Base-by-base conservation (phyloP, 2,329 filamentous ascomycete genomes). In the Penicillium verrucosum region DNA sequence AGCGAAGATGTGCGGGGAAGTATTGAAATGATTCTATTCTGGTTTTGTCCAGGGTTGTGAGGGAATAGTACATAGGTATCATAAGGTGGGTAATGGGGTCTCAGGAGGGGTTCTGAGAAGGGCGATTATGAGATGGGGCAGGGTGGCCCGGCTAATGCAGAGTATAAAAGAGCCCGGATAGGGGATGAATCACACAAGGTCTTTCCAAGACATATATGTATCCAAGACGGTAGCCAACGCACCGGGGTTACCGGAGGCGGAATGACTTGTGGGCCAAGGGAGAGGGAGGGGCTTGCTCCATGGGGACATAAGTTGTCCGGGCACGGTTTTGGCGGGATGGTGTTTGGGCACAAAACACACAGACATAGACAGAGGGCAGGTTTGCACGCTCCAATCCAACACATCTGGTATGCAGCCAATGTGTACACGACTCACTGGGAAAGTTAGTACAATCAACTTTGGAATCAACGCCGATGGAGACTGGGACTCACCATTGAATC, bases 331-430 rank as follows among this genome's bases (percentile, higher is more conserved):
- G 66, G 25, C 74, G 68, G 32, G 75, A 70, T 1, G 77, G 76
- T 1, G 76, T 78, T 51, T 74, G 73, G 5, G 75, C 77, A 63
- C 81, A 83, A 57, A 80, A 80, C 40, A 78, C 69, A 65, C 81
- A 83, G 12, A 81, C 75, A 61, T 81, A 82, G 30, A 79, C 71
- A 1, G 77, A 76, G 10, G 76, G 71, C 23, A 81, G 70, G 51
- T 76, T 78, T 37, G 77, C 74, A 18, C 75, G 69, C 54, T 80
- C 78, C 16, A 85, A 69, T 2, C 83, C 82, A 23, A 85, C 77
- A 63, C 85, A 87, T 53, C 76, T 76, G 32, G 81, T 80, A 64
- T 87, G 85, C 30, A 84, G 74, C 81, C 82, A 87, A 63, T 85
- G 84, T n/a, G 76, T 81, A 72, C 84, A 87, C 25, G 81, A 82